Evolutionary conservation across 306 rosid species (phyloP).

Genomic region (Gleditsia sinensis): DNA sequence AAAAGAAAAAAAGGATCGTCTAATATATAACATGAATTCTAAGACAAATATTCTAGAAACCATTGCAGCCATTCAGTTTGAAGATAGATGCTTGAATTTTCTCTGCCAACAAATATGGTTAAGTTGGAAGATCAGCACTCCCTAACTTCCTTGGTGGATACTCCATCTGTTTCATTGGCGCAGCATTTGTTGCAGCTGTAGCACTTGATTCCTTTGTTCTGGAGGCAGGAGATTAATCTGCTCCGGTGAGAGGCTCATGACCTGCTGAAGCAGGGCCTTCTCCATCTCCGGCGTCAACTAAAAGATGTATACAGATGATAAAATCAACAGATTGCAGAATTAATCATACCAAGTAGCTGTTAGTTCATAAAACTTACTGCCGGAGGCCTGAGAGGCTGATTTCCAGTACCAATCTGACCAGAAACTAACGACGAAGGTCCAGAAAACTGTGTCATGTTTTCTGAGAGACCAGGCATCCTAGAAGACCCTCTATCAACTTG

Average conservation of each 20-base stretch:
- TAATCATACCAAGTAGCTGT: background rate
- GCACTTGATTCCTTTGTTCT: constrained; percentile 93
- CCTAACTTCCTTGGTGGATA: background rate
- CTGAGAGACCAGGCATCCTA: constrained; percentile 65
- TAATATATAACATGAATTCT: constrained; percentile 25
- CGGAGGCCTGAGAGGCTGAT: constrained; percentile 59
- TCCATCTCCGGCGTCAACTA: constrained; percentile 95
- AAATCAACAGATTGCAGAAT: constrained; percentile 23
- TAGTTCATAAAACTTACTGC: constrained; percentile 44
- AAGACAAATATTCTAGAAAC: constrained; percentile 15
- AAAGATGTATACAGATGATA: constrained; percentile 25
- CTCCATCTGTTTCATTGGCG: constrained; percentile 59
- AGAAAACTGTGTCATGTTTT: constrained; percentile 61
- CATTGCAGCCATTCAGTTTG: constrained; percentile 17
- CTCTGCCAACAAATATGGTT: constrained; percentile 4
- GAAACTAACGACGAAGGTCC: constrained; percentile 53
- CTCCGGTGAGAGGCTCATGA: constrained; percentile 87
- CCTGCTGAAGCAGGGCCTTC: constrained; percentile 93
- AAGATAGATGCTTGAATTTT: constrained; percentile 10
- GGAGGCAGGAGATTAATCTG: constrained; percentile 81
- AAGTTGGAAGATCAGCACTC: constrained; percentile 23
- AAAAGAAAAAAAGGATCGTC: background rate
- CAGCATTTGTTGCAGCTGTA: constrained; percentile 85
- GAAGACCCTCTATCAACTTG: constrained; percentile 62
- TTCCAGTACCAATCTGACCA: constrained; percentile 62